A percentile compares a stretch with the other conserved stretches of the same genome.
phyloP scores from a whole-genome alignment of 768 basidiomycete species.

The Rhodotorula babjevae region DNA sequence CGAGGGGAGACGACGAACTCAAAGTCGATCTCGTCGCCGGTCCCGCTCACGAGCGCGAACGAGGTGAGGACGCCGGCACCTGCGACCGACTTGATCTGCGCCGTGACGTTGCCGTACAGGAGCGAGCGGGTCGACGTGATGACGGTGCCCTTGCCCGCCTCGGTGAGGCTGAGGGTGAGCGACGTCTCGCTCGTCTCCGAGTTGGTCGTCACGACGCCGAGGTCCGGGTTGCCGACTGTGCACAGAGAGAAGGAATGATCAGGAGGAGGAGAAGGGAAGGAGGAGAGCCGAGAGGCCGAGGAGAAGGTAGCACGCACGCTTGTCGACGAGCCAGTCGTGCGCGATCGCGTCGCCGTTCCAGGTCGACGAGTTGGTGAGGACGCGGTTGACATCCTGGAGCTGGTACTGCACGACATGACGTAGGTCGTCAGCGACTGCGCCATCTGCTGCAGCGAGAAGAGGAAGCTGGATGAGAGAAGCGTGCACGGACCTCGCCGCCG shows the following conservation, averaged over 20 bases:
- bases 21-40: conserved; percentile 26
- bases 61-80: conserved; percentile 44
- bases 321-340: conserved; percentile 31
- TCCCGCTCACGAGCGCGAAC: conserved; percentile 21
- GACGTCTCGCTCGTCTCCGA: background rate
- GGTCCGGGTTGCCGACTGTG: conserved; percentile 4
- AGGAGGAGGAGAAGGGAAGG: too few species aligned
- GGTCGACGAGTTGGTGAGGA: conserved; percentile 7
- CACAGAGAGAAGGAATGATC: background rate
- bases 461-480: too few species aligned
- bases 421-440: background rate
- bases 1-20: conserved; percentile 10
- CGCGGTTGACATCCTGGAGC: background rate
- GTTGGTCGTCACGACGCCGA: background rate
- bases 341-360: conserved; percentile 31
- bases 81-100: conserved; percentile 39
- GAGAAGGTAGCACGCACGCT: background rate
- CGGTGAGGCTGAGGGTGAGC: conserved; percentile 10
- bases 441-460: too few species aligned
- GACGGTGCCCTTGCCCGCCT: conserved; percentile 42
- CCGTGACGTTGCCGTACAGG: conserved; percentile 44
- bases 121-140: conserved; percentile 46
- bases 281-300: background rate
- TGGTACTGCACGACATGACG: background rate
- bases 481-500: conserved; percentile 11